Evolutionary conservation across 345 rosid species (phyloP).

Genomic region (Erysimum cheiranthoides): DNA sequence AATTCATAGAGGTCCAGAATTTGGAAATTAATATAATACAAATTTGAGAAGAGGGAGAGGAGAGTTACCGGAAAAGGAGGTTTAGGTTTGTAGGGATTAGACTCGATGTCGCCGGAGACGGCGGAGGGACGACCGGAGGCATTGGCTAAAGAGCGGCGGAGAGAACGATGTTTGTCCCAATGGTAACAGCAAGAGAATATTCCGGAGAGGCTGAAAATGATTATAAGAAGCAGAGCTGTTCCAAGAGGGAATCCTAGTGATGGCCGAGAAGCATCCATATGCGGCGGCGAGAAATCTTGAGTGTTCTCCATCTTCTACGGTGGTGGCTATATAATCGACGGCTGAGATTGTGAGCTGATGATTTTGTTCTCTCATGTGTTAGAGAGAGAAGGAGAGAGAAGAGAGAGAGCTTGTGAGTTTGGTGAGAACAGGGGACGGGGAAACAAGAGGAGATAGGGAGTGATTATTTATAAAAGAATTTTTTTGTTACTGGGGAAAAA

Average conservation of each 20-base stretch:
- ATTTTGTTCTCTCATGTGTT: slow-evolving; percentile 32
- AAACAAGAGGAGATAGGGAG: slow-evolving; percentile 3
- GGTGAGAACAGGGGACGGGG: slow-evolving; percentile 31
- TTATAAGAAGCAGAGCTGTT: slow-evolving; percentile 81
- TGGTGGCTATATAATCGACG: slow-evolving; percentile 34
- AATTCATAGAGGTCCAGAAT: background rate
- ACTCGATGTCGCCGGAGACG: slow-evolving; percentile 54
- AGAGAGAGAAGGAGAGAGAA: no score
- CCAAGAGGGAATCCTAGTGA: slow-evolving; percentile 95
- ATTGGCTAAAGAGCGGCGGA: slow-evolving; percentile 66
- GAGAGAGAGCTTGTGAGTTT: background rate
- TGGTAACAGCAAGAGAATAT: slow-evolving; percentile 99
- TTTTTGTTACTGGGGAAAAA: background rate
- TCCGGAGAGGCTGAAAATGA: slow-evolving; percentile 89
- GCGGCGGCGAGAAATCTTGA: slow-evolving; percentile 67
- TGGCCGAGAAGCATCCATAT: slow-evolving; percentile 80
- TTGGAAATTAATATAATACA: background rate
- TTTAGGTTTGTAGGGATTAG: slow-evolving; percentile 59
- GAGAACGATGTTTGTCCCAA: slow-evolving; percentile 91
- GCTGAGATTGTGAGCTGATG: slow-evolving; percentile 49
- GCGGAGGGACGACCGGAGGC: slow-evolving; percentile 50
- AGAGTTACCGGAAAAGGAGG: slow-evolving; percentile 52
- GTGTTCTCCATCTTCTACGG: slow-evolving; percentile 69
- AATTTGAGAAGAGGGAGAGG: background rate
- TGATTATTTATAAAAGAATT: slow-evolving; percentile 47